Evolutionary conservation across 2,329 filamentous ascomycete species (phyloP), one percentile per base, ranked within the genome.

Genomic region (Madurella mycetomatis): DNA sequence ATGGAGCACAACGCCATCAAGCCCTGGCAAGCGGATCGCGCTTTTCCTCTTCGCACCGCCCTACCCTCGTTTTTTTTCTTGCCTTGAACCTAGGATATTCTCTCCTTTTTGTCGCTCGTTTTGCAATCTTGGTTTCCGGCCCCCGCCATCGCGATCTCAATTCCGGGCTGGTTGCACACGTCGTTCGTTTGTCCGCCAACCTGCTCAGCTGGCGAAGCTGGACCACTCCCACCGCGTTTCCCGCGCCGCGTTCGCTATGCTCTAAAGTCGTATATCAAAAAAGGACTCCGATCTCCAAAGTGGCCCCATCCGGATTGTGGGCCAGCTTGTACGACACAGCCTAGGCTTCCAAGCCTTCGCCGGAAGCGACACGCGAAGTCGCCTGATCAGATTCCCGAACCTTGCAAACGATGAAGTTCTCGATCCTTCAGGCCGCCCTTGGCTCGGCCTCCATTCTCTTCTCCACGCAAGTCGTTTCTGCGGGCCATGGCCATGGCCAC

Each of bases 351-450:
- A 25, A 13, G 30, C 13, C 18, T 11, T 31, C 43, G 30, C 31
- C 18, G 18, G 8, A 15, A 32, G 32, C 43, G n/a, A 16, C 31
- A 37, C 46, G 30, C 30, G 37, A 37, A 39, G 16, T 39, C 41
- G 15, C 13, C 39, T 4, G 45, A 2, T 7, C 39, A 25, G 15
- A 16, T 32, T 39, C 25, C 16, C 40, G 17, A 44, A 9, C n/a
- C 18, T 8, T 12, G n/a, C 31, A 13, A 46, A 69, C 65, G 60
- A 85, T 84, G 82, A 84, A 77, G 72, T 65, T 78, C 67, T 71
- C 74, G 53, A 72, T 75, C 55, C 59, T 81, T 56, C 73, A 78
- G 60, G 71, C 75, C 66, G 74, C 74, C 65, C 60, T 83, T 55
- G 74, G 74, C 66, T 74, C 76, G 63, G 78, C 75, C 55, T 65